phyloP scores from a whole-genome alignment of 176 grass and related monocot species.

The Avena atlantica region DNA sequence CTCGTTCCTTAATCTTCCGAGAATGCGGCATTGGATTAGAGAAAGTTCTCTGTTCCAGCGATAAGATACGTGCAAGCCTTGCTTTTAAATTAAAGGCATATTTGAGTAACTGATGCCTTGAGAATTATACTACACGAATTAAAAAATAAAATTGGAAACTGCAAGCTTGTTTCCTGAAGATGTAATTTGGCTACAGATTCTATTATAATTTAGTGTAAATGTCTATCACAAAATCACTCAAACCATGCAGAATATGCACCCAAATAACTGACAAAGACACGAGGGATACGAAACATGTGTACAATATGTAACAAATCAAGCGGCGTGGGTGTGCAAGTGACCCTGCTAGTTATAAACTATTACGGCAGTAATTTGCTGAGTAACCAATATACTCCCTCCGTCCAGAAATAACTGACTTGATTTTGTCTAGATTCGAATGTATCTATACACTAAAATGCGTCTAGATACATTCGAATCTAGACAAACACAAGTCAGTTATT shows the following conservation, averaged over 20 bases:
- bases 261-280: neutral
- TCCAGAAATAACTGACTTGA: no score
- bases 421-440: no score
- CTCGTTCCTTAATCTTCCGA: no score
- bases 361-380: neutral
- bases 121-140: neutral
- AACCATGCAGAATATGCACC: neutral
- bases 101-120: neutral
- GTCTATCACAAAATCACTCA: neutral
- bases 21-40: no score
- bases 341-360: neutral
- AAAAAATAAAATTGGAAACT: neutral
- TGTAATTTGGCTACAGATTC: neutral
- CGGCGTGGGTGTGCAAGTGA: neutral
- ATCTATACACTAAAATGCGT: no score
- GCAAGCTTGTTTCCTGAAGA: neutral
- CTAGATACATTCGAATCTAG: no score
- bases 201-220: neutral
- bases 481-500: no score
- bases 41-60: neutral
- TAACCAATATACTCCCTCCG: neutral
- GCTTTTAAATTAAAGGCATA: neutral
- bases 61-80: neutral
- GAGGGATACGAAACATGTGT: neutral
- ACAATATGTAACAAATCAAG: neutral